phyloP scores from a whole-genome alignment of 148 eudicot species.

The Drosera capensis region DNA sequence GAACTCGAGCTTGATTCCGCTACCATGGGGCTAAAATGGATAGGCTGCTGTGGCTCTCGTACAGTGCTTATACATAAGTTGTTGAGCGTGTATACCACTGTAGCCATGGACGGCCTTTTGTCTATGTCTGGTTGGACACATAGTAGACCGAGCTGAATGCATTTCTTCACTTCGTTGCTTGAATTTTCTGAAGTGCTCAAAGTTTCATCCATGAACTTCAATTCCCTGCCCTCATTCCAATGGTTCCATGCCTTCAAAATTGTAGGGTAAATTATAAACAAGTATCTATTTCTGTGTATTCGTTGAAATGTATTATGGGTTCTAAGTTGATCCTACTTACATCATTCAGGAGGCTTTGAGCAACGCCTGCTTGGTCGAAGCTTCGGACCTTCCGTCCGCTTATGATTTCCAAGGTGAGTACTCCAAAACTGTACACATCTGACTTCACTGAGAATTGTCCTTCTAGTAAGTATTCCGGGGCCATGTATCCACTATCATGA shows the following conservation, averaged over 20 bases:
- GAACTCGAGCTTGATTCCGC: no score
- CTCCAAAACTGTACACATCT: constrained; percentile 23
- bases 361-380: constrained; percentile 14
- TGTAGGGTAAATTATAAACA: neutral
- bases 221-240: constrained; percentile 15
- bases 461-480: constrained; percentile 24
- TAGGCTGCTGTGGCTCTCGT: neutral
- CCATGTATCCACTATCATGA: constrained; percentile 22
- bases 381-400: constrained; percentile 15
- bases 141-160: constrained; percentile 21
- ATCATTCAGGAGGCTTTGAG: constrained; percentile 22
- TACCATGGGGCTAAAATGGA: no score
- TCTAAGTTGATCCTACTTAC: constrained; percentile 17
- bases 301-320: neutral
- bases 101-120: constrained; percentile 23
- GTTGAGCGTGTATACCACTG: constrained; percentile 14
- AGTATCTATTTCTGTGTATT: neutral
- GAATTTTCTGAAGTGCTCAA: constrained; percentile 12
- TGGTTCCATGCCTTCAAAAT: constrained; percentile 20
- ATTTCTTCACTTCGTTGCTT: constrained; percentile 12
- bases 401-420: constrained; percentile 19
- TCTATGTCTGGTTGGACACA: constrained; percentile 20
- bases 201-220: constrained; percentile 17
- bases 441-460: constrained; percentile 21
- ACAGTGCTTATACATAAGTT: constrained; percentile 2